These are phyloP conservation scores for Tetrahymena malaccensis DNA, from an alignment of 73 alveolate genomes.

Conservation along the genomic window DNA sequence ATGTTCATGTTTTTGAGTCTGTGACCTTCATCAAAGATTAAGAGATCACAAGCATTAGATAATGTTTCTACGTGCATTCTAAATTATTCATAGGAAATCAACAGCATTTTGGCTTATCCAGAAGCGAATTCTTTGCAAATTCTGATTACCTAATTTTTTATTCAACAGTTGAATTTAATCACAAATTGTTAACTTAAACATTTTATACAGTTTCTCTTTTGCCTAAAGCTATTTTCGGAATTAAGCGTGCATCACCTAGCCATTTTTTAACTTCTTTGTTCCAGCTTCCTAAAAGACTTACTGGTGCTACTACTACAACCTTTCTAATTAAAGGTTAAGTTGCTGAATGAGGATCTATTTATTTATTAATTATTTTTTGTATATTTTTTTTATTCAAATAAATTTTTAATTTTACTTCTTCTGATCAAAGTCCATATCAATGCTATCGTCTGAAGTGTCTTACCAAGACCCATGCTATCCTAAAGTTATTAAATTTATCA, in stretches of 20 bases:
- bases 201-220: slow-evolving; percentile 8
- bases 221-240: not conserved
- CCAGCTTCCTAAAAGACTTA: slow-evolving; percentile 50
- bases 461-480: slow-evolving; percentile 52
- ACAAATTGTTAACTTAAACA: not conserved
- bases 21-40: slow-evolving; percentile 84
- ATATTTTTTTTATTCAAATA: not conserved
- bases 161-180: not conserved
- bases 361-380: not conserved
- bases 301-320: slow-evolving; percentile 44
- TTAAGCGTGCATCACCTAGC: slow-evolving; percentile 16
- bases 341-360: not conserved
- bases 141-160: not conserved
- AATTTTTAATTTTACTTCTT: not conserved
- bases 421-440: slow-evolving; percentile 23
- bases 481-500: not conserved
- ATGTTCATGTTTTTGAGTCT: slow-evolving; percentile 61
- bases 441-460: slow-evolving; percentile 33
- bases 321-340: not conserved
- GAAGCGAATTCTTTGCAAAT: not conserved
- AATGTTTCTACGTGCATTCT: slow-evolving; percentile 11
- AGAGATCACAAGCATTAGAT: slow-evolving; percentile 38
- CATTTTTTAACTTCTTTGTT: slow-evolving; percentile 42
- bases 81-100: slow-evolving; percentile 37
- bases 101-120: not conserved